Evolutionary conservation across 1,284 basidiomycete species (phyloP).

Genomic region (Limonomyces culmigenus): DNA sequence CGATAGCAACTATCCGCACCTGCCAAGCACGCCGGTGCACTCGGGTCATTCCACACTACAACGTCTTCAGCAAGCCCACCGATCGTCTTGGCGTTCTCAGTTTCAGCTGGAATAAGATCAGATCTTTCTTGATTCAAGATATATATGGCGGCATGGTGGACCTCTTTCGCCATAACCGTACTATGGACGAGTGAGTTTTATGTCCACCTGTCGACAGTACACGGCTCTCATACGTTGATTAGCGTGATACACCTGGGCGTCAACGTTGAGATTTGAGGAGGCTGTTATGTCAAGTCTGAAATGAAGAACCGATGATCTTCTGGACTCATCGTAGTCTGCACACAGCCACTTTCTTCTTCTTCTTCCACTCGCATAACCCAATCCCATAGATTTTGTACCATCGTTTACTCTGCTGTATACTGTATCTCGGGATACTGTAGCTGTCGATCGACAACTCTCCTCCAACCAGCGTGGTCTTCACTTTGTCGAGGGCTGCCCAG

Average conservation of each 20-base stretch:
- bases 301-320: too few species aligned
- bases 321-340: too few species aligned
- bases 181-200: slow-evolving; percentile 7
- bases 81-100: slow-evolving; percentile 6
- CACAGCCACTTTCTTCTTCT: too few species aligned
- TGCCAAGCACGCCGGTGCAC: slow-evolving; percentile 29
- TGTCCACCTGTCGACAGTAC: not conserved
- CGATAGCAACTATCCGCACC: slow-evolving; percentile 23
- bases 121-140: slow-evolving; percentile 34
- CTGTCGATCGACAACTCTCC: too few species aligned
- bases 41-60: slow-evolving; percentile 46
- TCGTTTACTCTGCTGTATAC: too few species aligned
- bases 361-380: too few species aligned
- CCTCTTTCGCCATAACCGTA: slow-evolving; percentile 8
- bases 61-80: slow-evolving; percentile 27
- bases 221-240: not conserved
- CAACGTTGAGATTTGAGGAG: slow-evolving; percentile 3
- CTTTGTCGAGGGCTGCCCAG: too few species aligned
- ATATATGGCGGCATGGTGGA: slow-evolving; percentile 34
- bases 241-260: slow-evolving; percentile 7
- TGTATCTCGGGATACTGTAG: too few species aligned
- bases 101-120: slow-evolving; percentile 21
- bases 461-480: too few species aligned
- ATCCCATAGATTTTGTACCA: too few species aligned
- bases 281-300: too few species aligned